Base-by-base conservation (phyloP, 768 basidiomycete genomes). In the Piloderma croceum region DNA sequence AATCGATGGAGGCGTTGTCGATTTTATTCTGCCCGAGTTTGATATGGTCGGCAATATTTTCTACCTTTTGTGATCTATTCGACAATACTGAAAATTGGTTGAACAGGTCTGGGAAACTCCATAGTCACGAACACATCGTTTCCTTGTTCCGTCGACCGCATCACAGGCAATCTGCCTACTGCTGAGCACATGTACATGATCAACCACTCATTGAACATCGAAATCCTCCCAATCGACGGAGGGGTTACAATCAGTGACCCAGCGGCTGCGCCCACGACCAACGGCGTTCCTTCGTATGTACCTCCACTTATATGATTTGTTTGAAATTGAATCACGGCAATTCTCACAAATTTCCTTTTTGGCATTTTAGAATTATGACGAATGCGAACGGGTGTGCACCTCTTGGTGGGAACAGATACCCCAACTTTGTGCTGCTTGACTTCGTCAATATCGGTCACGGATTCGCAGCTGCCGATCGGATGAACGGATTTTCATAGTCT, bases 111-210 rank as follows among this genome's bases (percentile, higher is more conserved):
- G 78, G 76, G 77, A 78, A 54, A 71, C 72, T 18, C 77, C 54
- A 64, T 61, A 31, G 62, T 67, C 5, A 77, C 74, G 4, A 61
- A 79, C 47, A 24, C 65, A 5, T 61, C 50, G 7, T 79, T 78
- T 57, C 74, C 77, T 0, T 80, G 78, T 53, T 62, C 56, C 15
- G 69, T 78, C 20, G 65, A 78, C 45, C 70, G 77, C 25, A 76
- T 67, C 21, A 49, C 48, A 13, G 76, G 76, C 0, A 70, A 75
- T 6, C 62, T 77, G 17, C 48, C 68, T 5, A 65, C 64, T 1
- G 55, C 54, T 20, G 75, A 77, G 39, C 77, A 80, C 49, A 71
- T 71, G 52, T 74, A 77, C 50, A 58, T 78, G 59, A 74, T 79
- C 55, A 80, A 79, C 52, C 78, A 80, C 46, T 73, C 68, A 9